These are phyloP conservation scores for Gossypium laxum DNA, from an alignment of 441 rosid species.

Conservation along the genomic window DNA sequence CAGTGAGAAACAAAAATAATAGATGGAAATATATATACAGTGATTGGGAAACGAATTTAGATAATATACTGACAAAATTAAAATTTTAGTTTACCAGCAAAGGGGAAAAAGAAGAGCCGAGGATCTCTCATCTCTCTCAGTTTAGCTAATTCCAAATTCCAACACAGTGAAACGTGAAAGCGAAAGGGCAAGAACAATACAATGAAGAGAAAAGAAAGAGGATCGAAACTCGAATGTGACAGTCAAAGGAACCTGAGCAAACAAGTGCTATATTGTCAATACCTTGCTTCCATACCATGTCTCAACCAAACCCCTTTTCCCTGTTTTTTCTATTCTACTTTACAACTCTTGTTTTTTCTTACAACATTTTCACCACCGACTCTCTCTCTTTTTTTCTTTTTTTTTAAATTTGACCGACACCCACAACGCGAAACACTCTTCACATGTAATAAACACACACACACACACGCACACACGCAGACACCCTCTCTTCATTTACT, in stretches of 20 bases:
- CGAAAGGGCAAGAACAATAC: not conserved
- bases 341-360: not conserved
- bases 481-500: conserved; percentile 37
- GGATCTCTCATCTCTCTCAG: not conserved
- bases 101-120: not conserved
- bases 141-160: not conserved
- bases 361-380: not conserved
- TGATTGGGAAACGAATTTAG: not conserved
- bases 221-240: not conserved
- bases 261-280: conserved; percentile 12
- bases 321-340: not conserved
- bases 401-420: conserved; percentile 31
- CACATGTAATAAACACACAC: not conserved
- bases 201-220: not conserved
- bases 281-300: conserved; percentile 17
- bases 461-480: no score
- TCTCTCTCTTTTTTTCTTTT: not conserved
- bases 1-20: no score
- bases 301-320: not conserved
- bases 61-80: not conserved
- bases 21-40: no score
- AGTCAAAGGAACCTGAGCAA: conserved; percentile 6
- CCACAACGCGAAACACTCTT: not conserved
- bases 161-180: not conserved
- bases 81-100: not conserved